phyloP scores from a whole-genome alignment of 352 stramenopile species.

The Pythium sukuiense region DNA sequence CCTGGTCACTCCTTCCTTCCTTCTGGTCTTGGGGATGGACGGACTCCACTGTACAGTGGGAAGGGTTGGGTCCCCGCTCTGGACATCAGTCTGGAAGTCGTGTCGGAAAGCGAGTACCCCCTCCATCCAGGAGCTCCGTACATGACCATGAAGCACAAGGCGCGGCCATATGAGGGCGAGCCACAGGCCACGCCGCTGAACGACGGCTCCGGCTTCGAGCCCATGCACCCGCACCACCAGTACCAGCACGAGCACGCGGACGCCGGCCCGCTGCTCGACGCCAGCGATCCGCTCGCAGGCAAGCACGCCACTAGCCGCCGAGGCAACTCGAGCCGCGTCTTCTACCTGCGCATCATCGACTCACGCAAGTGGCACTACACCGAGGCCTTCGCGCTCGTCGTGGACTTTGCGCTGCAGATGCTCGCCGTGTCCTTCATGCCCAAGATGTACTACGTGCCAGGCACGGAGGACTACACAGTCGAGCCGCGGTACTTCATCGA shows the following conservation, averaged over 20 bases:
- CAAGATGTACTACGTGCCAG: conserved; percentile 40
- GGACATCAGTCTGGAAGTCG: neutral
- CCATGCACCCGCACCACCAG: conserved; percentile 11
- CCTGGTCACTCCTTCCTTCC: neutral
- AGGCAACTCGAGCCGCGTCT: conserved; percentile 37
- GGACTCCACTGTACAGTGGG: too few species aligned
- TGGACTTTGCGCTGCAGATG: conserved; percentile 86
- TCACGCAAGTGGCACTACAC: conserved; percentile 89
- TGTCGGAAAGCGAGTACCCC: neutral
- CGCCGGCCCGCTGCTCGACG: conserved; percentile 9
- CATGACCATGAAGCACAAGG: conserved; percentile 2
- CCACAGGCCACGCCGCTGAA: conserved; percentile 12
- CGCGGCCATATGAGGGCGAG: conserved; percentile 14
- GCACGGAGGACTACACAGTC: conserved; percentile 53
- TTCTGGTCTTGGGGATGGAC: neutral
- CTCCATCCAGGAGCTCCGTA: neutral
- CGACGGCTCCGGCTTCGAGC: conserved; percentile 11
- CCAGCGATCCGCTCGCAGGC: neutral
- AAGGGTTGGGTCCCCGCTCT: neutral
- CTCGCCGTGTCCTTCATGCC: conserved; percentile 78
- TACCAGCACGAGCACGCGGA: conserved; percentile 5
- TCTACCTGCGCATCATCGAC: conserved; percentile 82
- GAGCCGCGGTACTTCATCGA: conserved; percentile 63
- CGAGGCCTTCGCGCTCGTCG: conserved; percentile 80
- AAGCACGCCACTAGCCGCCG: neutral